phyloP scores from a whole-genome alignment of 805 yeast genomes.

The Candida insectorum region DNA sequence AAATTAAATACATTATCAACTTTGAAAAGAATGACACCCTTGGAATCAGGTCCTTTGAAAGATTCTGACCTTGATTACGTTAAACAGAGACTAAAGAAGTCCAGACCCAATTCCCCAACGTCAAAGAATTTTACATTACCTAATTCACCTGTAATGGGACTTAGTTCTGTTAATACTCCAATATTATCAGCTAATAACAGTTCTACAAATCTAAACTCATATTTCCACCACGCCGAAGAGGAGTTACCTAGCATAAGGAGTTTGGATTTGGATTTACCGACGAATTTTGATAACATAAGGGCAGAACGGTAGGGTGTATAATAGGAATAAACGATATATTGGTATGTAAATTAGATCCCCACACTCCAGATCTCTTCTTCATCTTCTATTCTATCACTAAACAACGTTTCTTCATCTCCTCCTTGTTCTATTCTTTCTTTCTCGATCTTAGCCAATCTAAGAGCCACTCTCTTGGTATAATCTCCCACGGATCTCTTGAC shows the following conservation, averaged over 20 bases:
- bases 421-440: slow-evolving; percentile 86
- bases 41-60: slow-evolving; percentile 19
- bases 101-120: slow-evolving; percentile 50
- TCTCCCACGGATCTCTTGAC: slow-evolving; percentile 78
- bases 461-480: slow-evolving; percentile 87
- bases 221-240: slow-evolving; percentile 27
- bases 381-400: slow-evolving; percentile 82
- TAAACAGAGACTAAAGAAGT: slow-evolving; percentile 41
- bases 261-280: slow-evolving; percentile 49
- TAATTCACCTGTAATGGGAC: slow-evolving; percentile 41
- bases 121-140: slow-evolving; percentile 37
- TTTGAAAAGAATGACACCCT: slow-evolving; percentile 62
- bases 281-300: slow-evolving; percentile 22
- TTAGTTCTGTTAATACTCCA: slow-evolving; percentile 38
- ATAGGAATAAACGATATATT: slow-evolving; percentile 2
- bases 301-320: slow-evolving; percentile 10
- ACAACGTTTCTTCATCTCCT: slow-evolving; percentile 84
- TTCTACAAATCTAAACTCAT: slow-evolving; percentile 34
- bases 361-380: slow-evolving; percentile 76
- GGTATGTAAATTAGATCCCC: slow-evolving; percentile 5
- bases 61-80: slow-evolving; percentile 48
- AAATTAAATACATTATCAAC: slow-evolving; percentile 40
- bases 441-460: slow-evolving; percentile 80
- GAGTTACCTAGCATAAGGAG: slow-evolving; percentile 48
- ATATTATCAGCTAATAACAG: slow-evolving; percentile 40